Evolutionary conservation across 2,329 filamentous ascomycete species (phyloP).

Genomic region (Aureobasidium sp.): DNA sequence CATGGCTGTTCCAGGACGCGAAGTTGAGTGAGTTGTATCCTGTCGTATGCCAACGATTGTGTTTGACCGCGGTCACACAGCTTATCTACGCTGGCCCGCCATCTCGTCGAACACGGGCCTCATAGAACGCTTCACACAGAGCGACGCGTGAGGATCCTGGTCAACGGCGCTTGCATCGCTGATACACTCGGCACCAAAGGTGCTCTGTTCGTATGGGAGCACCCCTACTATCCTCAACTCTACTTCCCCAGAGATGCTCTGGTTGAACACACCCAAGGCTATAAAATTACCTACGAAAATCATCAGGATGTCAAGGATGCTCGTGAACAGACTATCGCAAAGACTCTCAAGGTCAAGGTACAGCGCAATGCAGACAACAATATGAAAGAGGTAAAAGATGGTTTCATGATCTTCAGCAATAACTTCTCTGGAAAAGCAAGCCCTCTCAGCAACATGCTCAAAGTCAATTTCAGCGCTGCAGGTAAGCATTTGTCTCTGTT

Average conservation of each 20-base stretch:
- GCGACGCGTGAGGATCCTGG: slow-evolving; percentile 28
- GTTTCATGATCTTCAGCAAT: slow-evolving; percentile 27
- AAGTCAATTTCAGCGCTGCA: slow-evolving; percentile 16
- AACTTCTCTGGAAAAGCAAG: slow-evolving; percentile 1
- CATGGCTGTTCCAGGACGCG: slow-evolving; percentile 12
- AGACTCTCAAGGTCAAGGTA: slow-evolving; percentile 23
- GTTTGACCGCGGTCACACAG: slow-evolving; percentile 21
- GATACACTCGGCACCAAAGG: slow-evolving; percentile 29
- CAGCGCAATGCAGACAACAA: background rate
- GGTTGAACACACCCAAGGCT: background rate
- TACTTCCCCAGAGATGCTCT: slow-evolving; percentile 25
- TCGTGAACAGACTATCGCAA: slow-evolving; percentile 21
- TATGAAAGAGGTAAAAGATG: slow-evolving; percentile 20
- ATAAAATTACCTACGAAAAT: slow-evolving; percentile 13
- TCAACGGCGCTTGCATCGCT: slow-evolving; percentile 29
- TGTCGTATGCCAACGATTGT: background rate
- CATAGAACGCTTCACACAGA: slow-evolving; percentile 26
- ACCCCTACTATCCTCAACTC: slow-evolving; percentile 43
- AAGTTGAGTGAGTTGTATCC: background rate
- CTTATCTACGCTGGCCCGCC: slow-evolving; percentile 35
- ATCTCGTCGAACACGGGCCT: slow-evolving; percentile 35
- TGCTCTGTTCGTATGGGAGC: slow-evolving; percentile 35
- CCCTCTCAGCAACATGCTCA: slow-evolving; percentile 13
- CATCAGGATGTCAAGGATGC: slow-evolving; percentile 20
- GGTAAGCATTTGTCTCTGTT: background rate